Conservation (phyloP, 257 asterid genomes). For the Phtheirospermum japonicum region DNA sequence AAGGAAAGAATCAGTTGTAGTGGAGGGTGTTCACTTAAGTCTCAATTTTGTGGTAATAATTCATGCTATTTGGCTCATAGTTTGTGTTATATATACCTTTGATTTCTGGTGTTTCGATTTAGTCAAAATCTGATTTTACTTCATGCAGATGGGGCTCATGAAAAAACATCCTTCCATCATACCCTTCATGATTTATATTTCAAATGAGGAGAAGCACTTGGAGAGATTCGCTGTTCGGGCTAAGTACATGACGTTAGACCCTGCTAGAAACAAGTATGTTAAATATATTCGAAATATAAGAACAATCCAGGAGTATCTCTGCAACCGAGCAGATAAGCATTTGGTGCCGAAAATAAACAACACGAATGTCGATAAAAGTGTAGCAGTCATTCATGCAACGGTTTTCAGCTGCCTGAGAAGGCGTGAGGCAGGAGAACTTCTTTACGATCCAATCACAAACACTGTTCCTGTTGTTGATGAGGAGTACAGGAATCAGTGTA, state of each 20-base stretch:
- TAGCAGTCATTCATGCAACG: slow-evolving; percentile 96
- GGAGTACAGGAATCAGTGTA: slow-evolving; percentile 90
- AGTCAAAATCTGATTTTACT: slow-evolving; percentile 14
- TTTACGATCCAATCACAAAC: slow-evolving; percentile 73
- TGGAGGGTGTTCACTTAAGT: slow-evolving; percentile 98
- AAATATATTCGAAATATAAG: slow-evolving; percentile 89
- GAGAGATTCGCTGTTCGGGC: slow-evolving; percentile 99
- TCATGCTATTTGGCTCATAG: slow-evolving; percentile 5
- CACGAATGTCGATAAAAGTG: slow-evolving; percentile 94
- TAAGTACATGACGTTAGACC: slow-evolving; percentile 96
- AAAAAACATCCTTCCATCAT: slow-evolving; percentile 97
- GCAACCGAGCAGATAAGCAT: slow-evolving; percentile 94
- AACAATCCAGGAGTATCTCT: slow-evolving; percentile 95
- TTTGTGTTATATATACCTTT: background rate
- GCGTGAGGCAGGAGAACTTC: slow-evolving; percentile 76
- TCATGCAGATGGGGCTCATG: slow-evolving; percentile 98
- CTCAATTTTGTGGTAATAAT: slow-evolving; percentile 93
- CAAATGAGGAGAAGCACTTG: slow-evolving; percentile 92
- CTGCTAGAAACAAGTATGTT: slow-evolving; percentile 93
- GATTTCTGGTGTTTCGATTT: slow-evolving; percentile 10
- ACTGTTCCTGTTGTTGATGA: slow-evolving; percentile 72
- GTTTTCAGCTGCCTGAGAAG: slow-evolving; percentile 92
- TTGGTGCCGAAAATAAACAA: slow-evolving; percentile 95
- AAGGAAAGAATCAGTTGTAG: slow-evolving; percentile 92
- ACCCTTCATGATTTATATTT: slow-evolving; percentile 93